Conservation (phyloP, 208 protist genomes). For the Acanthamoeba sp. region DNA sequence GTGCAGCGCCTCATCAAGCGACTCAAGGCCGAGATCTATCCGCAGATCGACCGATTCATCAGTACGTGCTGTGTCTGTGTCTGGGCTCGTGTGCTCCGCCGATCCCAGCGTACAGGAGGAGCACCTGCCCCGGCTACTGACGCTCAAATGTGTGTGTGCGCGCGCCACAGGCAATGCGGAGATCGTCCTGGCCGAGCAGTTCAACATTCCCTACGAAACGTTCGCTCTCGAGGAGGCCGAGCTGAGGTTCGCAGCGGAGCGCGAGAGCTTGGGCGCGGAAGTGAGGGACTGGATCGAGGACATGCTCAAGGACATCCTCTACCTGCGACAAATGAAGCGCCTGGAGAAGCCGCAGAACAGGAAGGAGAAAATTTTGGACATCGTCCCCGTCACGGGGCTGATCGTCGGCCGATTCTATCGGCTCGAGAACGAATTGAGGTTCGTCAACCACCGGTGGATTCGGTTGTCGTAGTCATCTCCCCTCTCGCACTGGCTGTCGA, state of each 20-base stretch:
- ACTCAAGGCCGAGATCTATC: conserved; percentile 58
- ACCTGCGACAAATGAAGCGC: conserved; percentile 55
- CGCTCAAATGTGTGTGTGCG: too few species aligned
- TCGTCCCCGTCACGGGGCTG: conserved; percentile 58
- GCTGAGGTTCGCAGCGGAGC: background rate
- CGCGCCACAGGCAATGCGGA: background rate
- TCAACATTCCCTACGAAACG: conserved; percentile 26
- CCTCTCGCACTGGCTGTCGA: too few species aligned
- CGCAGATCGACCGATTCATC: conserved; percentile 53
- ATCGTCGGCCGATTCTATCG: conserved; percentile 65
- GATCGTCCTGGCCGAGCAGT: conserved; percentile 62
- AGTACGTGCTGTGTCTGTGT: background rate
- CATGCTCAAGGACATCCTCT: conserved; percentile 68
- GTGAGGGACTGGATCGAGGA: conserved; percentile 54
- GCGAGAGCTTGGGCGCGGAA: background rate
- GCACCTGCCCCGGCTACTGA: too few species aligned
- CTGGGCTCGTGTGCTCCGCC: too few species aligned
- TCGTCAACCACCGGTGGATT: too few species aligned
- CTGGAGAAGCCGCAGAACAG: conserved; percentile 64
- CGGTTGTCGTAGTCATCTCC: background rate
- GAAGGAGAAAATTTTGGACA: conserved; percentile 68
- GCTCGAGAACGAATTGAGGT: conserved; percentile 59
- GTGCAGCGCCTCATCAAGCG: conserved; percentile 59
- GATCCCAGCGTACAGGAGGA: too few species aligned
- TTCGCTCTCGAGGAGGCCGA: conserved; percentile 39